Percentiles rank a stretch among this genome's conserved stretches.
Evolutionary conservation across 1,139 yeast species (phyloP).

Genomic region (Candida anutae): DNA sequence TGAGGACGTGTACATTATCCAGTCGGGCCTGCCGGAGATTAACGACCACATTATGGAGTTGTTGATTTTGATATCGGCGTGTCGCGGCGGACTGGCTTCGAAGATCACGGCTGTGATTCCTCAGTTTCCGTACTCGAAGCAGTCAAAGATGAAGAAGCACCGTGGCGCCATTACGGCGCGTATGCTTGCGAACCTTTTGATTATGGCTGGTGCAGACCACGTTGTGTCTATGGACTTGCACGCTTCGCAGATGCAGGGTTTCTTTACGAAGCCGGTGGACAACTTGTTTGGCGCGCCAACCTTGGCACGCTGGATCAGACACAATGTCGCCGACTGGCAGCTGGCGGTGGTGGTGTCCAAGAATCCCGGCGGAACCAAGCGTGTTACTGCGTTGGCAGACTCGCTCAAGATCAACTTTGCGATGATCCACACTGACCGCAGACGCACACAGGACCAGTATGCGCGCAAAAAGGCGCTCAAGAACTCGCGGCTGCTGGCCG

Average conservation of each 20-base stretch:
- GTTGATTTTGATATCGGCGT: slow-evolving; percentile 85
- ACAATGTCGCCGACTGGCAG: slow-evolving; percentile 74
- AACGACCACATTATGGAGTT: slow-evolving; percentile 97
- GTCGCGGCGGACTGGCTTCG: slow-evolving; percentile 95
- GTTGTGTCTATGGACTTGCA: slow-evolving; percentile 97
- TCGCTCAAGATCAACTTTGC: slow-evolving; percentile 93
- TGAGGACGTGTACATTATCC: slow-evolving; percentile 93
- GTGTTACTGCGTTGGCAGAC: slow-evolving; percentile 96
- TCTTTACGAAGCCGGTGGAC: slow-evolving; percentile 94
- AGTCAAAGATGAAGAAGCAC: slow-evolving; percentile 95
- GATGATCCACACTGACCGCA: slow-evolving; percentile 97
- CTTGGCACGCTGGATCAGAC: slow-evolving; percentile 92
- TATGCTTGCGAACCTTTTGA: slow-evolving; percentile 89
- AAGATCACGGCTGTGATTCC: slow-evolving; percentile 97
- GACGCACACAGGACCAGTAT: slow-evolving; percentile 75
- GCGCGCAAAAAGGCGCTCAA: slow-evolving; percentile 31
- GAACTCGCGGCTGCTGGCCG: slow-evolving; percentile 25
- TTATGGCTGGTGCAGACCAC: slow-evolving; percentile 99
- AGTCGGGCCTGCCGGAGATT: slow-evolving; percentile 81
- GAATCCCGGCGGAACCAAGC: slow-evolving; percentile 97
- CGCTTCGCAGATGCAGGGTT: slow-evolving; percentile 99
- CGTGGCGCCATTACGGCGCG: slow-evolving; percentile 99
- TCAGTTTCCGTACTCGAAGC: slow-evolving; percentile 95
- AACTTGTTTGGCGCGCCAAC: slow-evolving; percentile 95
- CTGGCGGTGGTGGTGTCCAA: slow-evolving; percentile 89